Base-by-base conservation (phyloP, 345 rosid species). In the Arabis hirsuta region DNA sequence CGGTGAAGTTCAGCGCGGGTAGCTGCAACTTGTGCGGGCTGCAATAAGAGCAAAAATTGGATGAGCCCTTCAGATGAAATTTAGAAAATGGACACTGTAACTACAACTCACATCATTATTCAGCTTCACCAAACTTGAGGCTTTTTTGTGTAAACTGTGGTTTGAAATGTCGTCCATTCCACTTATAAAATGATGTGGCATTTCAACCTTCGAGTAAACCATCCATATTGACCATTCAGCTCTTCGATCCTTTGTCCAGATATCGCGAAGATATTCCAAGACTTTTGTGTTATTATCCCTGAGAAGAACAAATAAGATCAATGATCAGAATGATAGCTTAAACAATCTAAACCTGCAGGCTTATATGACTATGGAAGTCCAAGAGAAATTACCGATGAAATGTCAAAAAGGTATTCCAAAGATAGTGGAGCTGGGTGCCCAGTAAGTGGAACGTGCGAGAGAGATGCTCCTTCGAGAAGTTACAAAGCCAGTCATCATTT, bases 151-250 rank as follows among this genome's bases (percentile, higher is more conserved):
- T 55, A 77, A 80, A 51, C 82, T 79, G 62, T 69, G 85, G 70
- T 84, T 78, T 62, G 88, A 61, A 61, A 84, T 44, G 50, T 90
- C 94, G 67, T 90, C 89, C 83, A 66, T 73, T 71, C 91, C 89
- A 71, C 94, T 87, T 42, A 96, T 85, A 80, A 82, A 92, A 79
- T 85, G 97, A 82, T 85, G 96, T 56, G 99, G 98, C 99, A 96
- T 90, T 79, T 96, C 98, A 65, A 90, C 97, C 81, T 90, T 92
- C 10, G 97, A 85, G 80, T 95, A 91, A 52, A 90, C 92, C 96
- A 88, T 95, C 99, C 99, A 91, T 77, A 90, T 91, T 8, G 99
- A 91, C 99, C 99, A 95, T 81, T 95, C 99, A 67, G 92, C 91
- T 79, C 83, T 88, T 72, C 97, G 89, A 72, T 92, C 97, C 74